phyloP scores from a whole-genome alignment of 108 stramenopile species.

The Nitzschia putrida region DNA sequence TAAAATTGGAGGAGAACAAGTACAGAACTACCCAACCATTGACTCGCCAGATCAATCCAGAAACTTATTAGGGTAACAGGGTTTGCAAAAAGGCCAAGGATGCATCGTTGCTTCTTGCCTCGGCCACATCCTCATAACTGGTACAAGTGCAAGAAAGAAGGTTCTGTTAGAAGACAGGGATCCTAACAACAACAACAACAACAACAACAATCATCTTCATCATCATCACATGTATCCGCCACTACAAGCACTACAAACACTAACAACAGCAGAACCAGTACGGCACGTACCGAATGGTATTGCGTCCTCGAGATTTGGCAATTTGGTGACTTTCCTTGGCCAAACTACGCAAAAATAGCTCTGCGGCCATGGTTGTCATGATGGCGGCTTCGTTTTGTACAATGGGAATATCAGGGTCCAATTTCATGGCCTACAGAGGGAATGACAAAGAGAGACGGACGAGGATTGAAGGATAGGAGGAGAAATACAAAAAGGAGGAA shows the following conservation, averaged over 20 bases:
- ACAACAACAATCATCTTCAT: neutral
- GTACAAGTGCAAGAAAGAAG: neutral
- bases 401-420: slow-evolving; percentile 76
- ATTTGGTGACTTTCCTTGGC: slow-evolving; percentile 67
- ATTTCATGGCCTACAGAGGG: slow-evolving; percentile 60
- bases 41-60: too few relatives aligned
- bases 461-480: neutral
- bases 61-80: slow-evolving; percentile 56
- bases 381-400: slow-evolving; percentile 89
- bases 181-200: neutral
- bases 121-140: slow-evolving; percentile 84
- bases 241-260: too few relatives aligned
- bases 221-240: too few relatives aligned
- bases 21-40: too few relatives aligned
- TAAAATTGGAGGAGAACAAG: too few relatives aligned
- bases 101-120: slow-evolving; percentile 71
- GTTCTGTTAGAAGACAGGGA: too few relatives aligned
- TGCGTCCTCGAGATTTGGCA: slow-evolving; percentile 66
- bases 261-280: neutral
- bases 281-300: slow-evolving; percentile 61
- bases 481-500: too few relatives aligned
- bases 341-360: slow-evolving; percentile 73
- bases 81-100: slow-evolving; percentile 67
- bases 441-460: too few relatives aligned
- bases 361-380: slow-evolving; percentile 70